Conservation (phyloP, 306 rosid species). For the Trichosanthes cucumerina region DNA sequence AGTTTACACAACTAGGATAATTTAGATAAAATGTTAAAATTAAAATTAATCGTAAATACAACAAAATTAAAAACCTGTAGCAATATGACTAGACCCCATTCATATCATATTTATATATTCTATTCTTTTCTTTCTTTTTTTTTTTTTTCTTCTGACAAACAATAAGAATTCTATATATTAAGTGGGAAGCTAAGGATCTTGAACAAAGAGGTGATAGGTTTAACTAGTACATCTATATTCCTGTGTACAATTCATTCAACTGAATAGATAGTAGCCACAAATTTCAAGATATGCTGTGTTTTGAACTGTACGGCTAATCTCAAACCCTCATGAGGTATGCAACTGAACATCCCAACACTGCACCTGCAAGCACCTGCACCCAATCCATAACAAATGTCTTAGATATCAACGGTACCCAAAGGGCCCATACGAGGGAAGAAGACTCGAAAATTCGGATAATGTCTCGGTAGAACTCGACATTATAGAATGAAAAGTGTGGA, state of each 20-base stretch:
- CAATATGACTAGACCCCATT: too few relatives aligned
- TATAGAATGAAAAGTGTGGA: background rate
- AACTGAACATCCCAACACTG: constrained; percentile 31
- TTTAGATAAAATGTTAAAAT: too few relatives aligned
- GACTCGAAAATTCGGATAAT: background rate
- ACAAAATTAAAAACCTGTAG: too few relatives aligned
- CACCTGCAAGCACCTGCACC: constrained; percentile 42
- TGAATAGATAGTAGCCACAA: background rate
- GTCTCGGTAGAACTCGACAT: background rate
- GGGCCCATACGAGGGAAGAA: background rate
- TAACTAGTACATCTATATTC: background rate
- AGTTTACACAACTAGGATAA: too few relatives aligned
- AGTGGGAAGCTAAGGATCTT: background rate
- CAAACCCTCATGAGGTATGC: constrained; percentile 25
- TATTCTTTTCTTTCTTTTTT: too few relatives aligned
- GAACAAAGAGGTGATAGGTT: background rate
- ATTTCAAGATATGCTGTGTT: background rate
- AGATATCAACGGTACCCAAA: background rate
- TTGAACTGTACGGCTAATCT: constrained; percentile 5
- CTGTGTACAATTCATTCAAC: background rate
- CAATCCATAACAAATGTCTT: background rate
- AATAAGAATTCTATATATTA: background rate
- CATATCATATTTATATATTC: too few relatives aligned
- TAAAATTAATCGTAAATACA: too few relatives aligned
- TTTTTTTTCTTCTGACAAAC: background rate